Evolutionary conservation across 768 basidiomycete genomes (phyloP).

Genomic region (Auricularia auricula-judae): DNA sequence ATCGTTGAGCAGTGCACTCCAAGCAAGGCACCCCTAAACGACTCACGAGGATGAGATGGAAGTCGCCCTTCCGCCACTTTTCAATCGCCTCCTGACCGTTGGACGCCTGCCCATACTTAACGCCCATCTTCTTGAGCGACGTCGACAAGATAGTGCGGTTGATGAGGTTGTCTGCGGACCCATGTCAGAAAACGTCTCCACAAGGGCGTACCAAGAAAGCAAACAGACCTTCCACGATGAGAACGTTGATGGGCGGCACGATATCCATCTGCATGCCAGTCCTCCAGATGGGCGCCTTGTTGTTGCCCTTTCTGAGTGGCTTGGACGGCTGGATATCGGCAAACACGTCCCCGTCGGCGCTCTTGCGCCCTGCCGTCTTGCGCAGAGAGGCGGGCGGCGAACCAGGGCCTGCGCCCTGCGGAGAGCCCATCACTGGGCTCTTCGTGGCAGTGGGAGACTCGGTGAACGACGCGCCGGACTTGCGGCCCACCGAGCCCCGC

Average conservation of each 20-base stretch:
- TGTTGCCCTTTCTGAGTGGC: background rate
- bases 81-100: slow-evolving; percentile 93
- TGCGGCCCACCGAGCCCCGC: background rate
- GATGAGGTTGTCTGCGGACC: slow-evolving; percentile 80
- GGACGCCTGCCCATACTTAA: slow-evolving; percentile 88
- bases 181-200: background rate
- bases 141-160: slow-evolving; percentile 97
- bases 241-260: slow-evolving; percentile 92
- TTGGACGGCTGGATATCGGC: background rate
- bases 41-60: slow-evolving; percentile 90
- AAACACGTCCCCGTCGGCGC: background rate
- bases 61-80: slow-evolving; percentile 86
- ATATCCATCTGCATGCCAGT: slow-evolving; percentile 45
- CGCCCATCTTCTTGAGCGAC: slow-evolving; percentile 92
- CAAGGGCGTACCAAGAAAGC: background rate
- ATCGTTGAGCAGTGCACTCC: slow-evolving; percentile 9
- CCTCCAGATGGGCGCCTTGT: background rate
- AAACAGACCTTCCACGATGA: slow-evolving; percentile 87
- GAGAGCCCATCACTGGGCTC: background rate
- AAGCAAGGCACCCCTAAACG: background rate
- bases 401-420: background rate
- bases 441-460: background rate
- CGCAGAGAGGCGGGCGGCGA: background rate
- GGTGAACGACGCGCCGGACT: background rate
- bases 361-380: background rate